Evolutionary conservation across 805 yeast genomes (phyloP), one percentile per base, ranked within the genome.

Genomic region (Starmerella apis): DNA sequence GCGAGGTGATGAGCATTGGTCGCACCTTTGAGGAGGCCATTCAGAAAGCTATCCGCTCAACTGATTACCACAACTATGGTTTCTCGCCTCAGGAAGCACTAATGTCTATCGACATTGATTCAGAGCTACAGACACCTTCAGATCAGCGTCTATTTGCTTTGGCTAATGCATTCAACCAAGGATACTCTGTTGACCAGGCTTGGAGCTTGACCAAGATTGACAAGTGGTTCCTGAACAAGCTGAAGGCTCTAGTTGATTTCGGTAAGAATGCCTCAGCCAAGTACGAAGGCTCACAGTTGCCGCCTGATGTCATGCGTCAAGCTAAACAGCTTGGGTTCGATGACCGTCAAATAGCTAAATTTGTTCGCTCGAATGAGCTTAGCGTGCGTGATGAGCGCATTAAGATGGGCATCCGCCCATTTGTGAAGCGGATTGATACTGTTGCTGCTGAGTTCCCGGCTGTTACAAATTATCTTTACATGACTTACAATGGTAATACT

Each of bases 361-460:
- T 86, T 68, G 72, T 85, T 63, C 80, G 78, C 63, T 84, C 95
- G 42, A 87, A 86, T 65, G 98, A 92, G 71, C 83, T 88, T 52
- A 94, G 95, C 50, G 80, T 92, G 56, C 80, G 98, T 70, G 78
- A 90, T 67, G 70, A 83, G 63, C 81, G 98, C 72, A 80, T 82
- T 62, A 94, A 86, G 61, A 79, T 78, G 50, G 94, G 94, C 49
- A 78, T 90, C 57, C 71, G 80, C 53, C 98, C 98, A 59, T 85
- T 83, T 65, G 96, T 87, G 55, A 90, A 90, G 69, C 95, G 88
- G 69, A 92, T 90, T 63, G 98, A 90, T 73, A 90, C 98, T 25
- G 95, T 90, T 59, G 98, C 98, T 46, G 97, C 98, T 46, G 98
- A 90, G 71, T 92, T 90, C 79, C 98, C 98, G 47, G 96, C 96